These are phyloP conservation scores for Phaeodactylum tricornutum DNA, from an alignment of 108 stramenopile genomes.

Conservation along the genomic window DNA sequence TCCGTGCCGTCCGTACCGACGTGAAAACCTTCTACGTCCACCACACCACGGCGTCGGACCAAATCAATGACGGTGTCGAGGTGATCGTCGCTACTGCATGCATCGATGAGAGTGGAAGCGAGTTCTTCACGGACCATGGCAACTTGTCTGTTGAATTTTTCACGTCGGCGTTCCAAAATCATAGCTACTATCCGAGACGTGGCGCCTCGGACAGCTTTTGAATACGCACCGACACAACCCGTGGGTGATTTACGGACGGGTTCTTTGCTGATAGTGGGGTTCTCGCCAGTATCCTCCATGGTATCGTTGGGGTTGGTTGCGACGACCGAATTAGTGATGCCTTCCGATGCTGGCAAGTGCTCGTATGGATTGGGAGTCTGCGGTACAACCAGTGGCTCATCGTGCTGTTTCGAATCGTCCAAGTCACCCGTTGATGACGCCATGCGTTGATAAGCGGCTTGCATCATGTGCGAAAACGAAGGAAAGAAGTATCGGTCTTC, in stretches of 20 bases:
- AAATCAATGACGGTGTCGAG: slow-evolving; percentile 51
- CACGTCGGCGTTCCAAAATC: slow-evolving; percentile 31
- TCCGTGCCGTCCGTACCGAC: slow-evolving; percentile 57
- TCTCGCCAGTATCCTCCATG: neutral
- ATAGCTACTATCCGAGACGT: slow-evolving; percentile 22
- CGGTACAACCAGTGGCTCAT: neutral
- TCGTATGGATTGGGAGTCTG: slow-evolving; percentile 38
- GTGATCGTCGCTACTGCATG: slow-evolving; percentile 51
- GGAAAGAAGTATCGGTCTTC: neutral
- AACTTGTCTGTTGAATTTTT: slow-evolving; percentile 28
- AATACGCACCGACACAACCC: slow-evolving; percentile 73
- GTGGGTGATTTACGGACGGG: slow-evolving; percentile 28
- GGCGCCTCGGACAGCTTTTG: slow-evolving; percentile 35
- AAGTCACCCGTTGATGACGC: neutral
- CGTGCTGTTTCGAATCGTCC: neutral
- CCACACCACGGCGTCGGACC: slow-evolving; percentile 24
- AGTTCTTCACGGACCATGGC: slow-evolving; percentile 34
- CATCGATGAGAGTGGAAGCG: slow-evolving; percentile 45
- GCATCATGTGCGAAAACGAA: neutral
- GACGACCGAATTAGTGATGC: neutral
- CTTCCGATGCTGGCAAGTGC: slow-evolving; percentile 13
- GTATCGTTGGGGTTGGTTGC: neutral
- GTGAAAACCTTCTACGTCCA: slow-evolving; percentile 67
- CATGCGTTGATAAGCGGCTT: neutral
- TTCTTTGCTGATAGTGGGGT: neutral